A percentile compares a stretch with the other conserved stretches of the same genome.
Conservation (phyloP, 371 early-diverging fungal genomes). For the Circinella minor region DNA sequence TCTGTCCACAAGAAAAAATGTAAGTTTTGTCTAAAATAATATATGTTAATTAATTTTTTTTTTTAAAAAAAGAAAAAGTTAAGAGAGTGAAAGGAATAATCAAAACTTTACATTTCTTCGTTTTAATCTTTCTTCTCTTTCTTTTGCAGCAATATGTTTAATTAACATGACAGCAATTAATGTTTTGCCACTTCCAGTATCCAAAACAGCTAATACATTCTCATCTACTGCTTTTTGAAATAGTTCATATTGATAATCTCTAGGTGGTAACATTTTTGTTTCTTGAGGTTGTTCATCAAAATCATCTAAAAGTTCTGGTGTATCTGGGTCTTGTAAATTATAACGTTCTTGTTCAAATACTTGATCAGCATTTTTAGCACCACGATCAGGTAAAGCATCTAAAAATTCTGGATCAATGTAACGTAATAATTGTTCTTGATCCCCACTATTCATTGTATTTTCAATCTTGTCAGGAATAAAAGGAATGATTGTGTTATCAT, state of each 20-base stretch:
- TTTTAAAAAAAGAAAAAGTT: not conserved
- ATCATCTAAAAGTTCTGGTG: constrained; percentile 16
- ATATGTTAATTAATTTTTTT: not conserved
- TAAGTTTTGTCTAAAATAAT: constrained; percentile 43
- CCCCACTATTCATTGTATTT: constrained; percentile 40
- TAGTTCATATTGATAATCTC: constrained; percentile 83
- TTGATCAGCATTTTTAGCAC: constrained; percentile 26
- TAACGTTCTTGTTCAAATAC: constrained; percentile 32
- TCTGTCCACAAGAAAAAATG: constrained; percentile 86
- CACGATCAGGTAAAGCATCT: constrained; percentile 26
- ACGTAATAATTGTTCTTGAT: constrained; percentile 19
- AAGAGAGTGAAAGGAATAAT: not conserved
- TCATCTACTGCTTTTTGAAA: constrained; percentile 65
- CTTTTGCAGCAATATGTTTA: constrained; percentile 63
- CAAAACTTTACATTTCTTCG: constrained; percentile 41
- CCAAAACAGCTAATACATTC: constrained; percentile 88
- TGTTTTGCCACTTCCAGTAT: constrained; percentile 96
- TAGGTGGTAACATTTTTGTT: constrained; percentile 43
- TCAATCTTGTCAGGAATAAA: not conserved
- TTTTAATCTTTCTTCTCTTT: constrained; percentile 31
- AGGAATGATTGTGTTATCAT: not conserved
- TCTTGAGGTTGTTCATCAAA: constrained; percentile 16
- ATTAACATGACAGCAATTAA: constrained; percentile 87
- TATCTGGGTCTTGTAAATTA: constrained; percentile 27
- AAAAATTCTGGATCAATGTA: constrained; percentile 46